These are phyloP conservation scores for Peronospora destructor DNA, from an alignment of 352 stramenopile species.

Conservation along the genomic window DNA sequence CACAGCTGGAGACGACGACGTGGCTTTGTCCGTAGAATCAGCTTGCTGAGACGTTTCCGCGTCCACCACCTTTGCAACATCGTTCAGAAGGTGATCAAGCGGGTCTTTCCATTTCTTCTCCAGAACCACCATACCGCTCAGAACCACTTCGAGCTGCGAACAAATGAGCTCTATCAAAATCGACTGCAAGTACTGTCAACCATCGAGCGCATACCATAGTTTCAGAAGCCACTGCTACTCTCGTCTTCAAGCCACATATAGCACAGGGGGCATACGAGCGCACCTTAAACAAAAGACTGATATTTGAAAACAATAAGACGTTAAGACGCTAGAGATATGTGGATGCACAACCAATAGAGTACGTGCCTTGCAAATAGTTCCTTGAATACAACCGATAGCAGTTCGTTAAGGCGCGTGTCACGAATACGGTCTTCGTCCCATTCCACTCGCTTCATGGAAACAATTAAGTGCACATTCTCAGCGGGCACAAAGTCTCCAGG, in stretches of 20 bases:
- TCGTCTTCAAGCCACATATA: slow-evolving; percentile 77
- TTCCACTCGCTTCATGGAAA: slow-evolving; percentile 83
- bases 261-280: slow-evolving; percentile 67
- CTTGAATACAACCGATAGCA: slow-evolving; percentile 81
- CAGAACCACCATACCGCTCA: slow-evolving; percentile 75
- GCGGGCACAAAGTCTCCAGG: slow-evolving; percentile 59
- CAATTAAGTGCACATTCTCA: slow-evolving; percentile 78
- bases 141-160: slow-evolving; percentile 73
- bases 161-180: slow-evolving; percentile 1
- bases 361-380: slow-evolving; percentile 74
- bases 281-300: slow-evolving; percentile 48
- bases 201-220: slow-evolving; percentile 50
- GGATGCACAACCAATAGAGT: not conserved
- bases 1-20: slow-evolving; percentile 14
- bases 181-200: not conserved
- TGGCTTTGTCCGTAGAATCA: slow-evolving; percentile 12
- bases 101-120: slow-evolving; percentile 45
- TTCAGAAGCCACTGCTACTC: slow-evolving; percentile 63
- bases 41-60: slow-evolving; percentile 20
- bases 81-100: slow-evolving; percentile 42
- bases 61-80: slow-evolving; percentile 39
- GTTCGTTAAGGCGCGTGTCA: slow-evolving; percentile 75
- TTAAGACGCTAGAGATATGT: not conserved
- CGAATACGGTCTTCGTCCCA: slow-evolving; percentile 85
- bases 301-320: not conserved